Conservation (phyloP, 176 grass and related monocot genomes). For the Paspalum notatum region DNA sequence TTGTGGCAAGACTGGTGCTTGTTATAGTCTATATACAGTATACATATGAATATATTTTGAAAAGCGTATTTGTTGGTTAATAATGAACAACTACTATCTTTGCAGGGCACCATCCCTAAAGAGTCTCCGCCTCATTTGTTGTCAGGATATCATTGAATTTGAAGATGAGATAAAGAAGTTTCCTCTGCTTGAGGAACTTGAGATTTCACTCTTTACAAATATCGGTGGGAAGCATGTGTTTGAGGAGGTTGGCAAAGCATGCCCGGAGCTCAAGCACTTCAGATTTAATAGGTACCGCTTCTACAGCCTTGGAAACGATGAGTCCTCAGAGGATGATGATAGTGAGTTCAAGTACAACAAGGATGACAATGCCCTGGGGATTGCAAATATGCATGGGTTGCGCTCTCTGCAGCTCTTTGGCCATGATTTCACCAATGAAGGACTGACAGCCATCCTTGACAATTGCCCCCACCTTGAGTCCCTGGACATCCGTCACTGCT, state of each 20-base stretch:
- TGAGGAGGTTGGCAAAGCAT: slow-evolving; percentile 1
- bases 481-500: slow-evolving; percentile 18
- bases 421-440: neutral
- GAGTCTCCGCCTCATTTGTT: slow-evolving; percentile 19
- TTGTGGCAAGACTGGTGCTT: neutral
- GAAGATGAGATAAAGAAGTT: slow-evolving; percentile 23
- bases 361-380: neutral
- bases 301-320: neutral
- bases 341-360: neutral
- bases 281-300: neutral
- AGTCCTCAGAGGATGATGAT: neutral
- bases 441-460: slow-evolving; percentile 10
- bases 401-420: slow-evolving; percentile 24
- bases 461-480: slow-evolving; percentile 13
- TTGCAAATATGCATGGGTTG: neutral
- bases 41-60: neutral
- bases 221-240: slow-evolving; percentile 6
- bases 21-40: neutral
- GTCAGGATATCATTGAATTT: slow-evolving; percentile 10
- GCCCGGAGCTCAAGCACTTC: neutral
- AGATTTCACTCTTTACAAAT: slow-evolving; percentile 24
- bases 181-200: slow-evolving; percentile 7
- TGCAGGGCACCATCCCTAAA: slow-evolving; percentile 11
- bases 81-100: neutral
- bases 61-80: neutral